Evolutionary conservation across 345 rosid genomes (phyloP).

Genomic region (Ceriops decandra): DNA sequence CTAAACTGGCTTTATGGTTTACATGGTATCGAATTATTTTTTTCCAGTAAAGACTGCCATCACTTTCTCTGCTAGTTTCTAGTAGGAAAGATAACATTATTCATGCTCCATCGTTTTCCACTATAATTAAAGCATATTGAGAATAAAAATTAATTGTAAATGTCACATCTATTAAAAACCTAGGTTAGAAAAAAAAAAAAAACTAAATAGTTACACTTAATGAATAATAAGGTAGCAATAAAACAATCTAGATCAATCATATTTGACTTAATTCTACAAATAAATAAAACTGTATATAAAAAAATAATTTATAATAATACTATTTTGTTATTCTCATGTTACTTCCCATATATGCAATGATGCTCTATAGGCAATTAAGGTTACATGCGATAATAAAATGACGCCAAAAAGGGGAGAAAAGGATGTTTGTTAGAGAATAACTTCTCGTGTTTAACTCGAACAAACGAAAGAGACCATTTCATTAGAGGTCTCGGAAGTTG

Average conservation of each 20-base stretch:
- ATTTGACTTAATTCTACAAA: background rate
- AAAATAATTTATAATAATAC: background rate
- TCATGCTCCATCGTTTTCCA: background rate
- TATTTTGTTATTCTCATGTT: background rate
- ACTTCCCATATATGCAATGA: too few relatives aligned
- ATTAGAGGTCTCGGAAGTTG: slow-evolving; percentile 4
- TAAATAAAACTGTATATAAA: background rate
- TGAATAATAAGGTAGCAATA: background rate
- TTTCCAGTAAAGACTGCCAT: too few relatives aligned
- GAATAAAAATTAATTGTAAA: background rate
- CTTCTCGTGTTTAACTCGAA: slow-evolving; percentile 21
- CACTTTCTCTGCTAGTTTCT: too few relatives aligned
- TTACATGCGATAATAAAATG: background rate
- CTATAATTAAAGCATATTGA: background rate
- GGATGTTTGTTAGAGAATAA: background rate
- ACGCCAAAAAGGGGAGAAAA: background rate
- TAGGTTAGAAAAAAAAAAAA: background rate
- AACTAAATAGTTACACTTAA: background rate
- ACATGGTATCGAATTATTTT: too few relatives aligned
- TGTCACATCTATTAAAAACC: background rate
- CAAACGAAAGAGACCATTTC: slow-evolving; percentile 22
- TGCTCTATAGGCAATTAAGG: too few relatives aligned
- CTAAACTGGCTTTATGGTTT: too few relatives aligned
- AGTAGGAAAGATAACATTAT: background rate
- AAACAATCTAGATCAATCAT: background rate